A percentile compares a stretch with the other conserved stretches of the same genome.
These are phyloP conservation scores for Termitomyces eurrhizus DNA, from an alignment of 768 basidiomycete genomes.

Conservation along the genomic window DNA sequence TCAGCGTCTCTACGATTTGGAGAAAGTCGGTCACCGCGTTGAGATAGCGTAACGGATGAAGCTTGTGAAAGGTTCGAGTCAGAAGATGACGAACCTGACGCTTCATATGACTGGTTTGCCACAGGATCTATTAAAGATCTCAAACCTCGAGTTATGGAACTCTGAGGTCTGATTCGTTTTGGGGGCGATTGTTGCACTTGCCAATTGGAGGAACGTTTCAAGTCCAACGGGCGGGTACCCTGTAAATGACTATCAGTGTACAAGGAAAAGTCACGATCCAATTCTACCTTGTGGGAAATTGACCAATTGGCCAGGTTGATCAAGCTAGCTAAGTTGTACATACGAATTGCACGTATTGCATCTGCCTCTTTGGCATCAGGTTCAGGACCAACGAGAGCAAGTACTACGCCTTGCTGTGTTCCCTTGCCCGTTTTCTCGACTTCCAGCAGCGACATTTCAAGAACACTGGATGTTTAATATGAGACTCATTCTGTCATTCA, in stretches of 20 bases:
- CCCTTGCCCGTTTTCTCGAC: conserved; percentile 49
- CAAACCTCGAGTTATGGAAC: conserved; percentile 59
- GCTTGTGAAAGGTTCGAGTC: conserved; percentile 25
- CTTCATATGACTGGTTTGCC: conserved; percentile 16
- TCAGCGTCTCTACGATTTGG: conserved; percentile 26
- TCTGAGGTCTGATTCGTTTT: conserved; percentile 49
- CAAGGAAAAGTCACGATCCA: background rate
- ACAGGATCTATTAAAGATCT: conserved; percentile 48
- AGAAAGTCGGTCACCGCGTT: conserved; percentile 7
- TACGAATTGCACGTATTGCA: conserved; percentile 54
- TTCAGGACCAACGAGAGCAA: conserved; percentile 69
- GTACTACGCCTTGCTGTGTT: conserved; percentile 67
- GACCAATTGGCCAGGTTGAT: conserved; percentile 75
- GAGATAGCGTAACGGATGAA: background rate
- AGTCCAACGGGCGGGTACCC: conserved; percentile 59
- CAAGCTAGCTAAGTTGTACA: conserved; percentile 81
- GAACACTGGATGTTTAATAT: conserved; percentile 44
- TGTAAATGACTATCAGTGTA: conserved; percentile 20
- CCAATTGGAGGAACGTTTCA: conserved; percentile 49
- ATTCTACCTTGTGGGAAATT: conserved; percentile 56
- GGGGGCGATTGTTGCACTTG: conserved; percentile 45
- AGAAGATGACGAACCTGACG: conserved; percentile 25
- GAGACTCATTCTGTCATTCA: background rate
- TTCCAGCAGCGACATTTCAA: conserved; percentile 76
- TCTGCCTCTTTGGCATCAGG: conserved; percentile 54